These are phyloP conservation scores for Coniochaeta prunicola DNA, from an alignment of 2,329 filamentous ascomycete species.

Conservation along the genomic window DNA sequence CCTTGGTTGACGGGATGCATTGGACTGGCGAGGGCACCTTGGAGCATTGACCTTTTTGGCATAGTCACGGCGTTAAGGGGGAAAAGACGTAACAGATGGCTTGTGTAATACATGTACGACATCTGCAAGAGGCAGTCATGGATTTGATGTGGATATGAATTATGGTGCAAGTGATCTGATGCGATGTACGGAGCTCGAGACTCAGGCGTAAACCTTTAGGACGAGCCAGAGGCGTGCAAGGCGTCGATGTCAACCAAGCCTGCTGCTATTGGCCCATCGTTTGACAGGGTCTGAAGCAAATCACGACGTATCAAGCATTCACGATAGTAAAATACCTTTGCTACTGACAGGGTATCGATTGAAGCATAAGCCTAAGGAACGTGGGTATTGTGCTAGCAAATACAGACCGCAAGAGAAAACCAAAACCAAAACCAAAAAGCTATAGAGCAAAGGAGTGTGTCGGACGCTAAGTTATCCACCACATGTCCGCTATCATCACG, in stretches of 20 bases:
- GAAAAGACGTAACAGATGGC: no score
- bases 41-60: neutral
- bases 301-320: no score
- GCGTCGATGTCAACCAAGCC: no score
- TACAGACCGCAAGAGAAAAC: neutral
- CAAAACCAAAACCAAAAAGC: neutral
- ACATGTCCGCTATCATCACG: neutral
- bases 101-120: neutral
- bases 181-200: neutral
- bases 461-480: neutral
- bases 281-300: no score
- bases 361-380: neutral
- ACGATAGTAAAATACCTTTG: no score
- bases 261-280: no score
- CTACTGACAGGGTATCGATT: neutral
- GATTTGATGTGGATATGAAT: neutral
- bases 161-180: no score
- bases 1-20: slow-evolving; percentile 42
- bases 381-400: neutral
- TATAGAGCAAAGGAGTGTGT: neutral
- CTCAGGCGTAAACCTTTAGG: neutral
- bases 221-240: no score
- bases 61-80: neutral
- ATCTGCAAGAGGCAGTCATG: neutral
- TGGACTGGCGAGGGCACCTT: neutral